These are phyloP conservation scores for Lactifluus echinatus DNA, from an alignment of 768 basidiomycete genomes.

Conservation along the genomic window DNA sequence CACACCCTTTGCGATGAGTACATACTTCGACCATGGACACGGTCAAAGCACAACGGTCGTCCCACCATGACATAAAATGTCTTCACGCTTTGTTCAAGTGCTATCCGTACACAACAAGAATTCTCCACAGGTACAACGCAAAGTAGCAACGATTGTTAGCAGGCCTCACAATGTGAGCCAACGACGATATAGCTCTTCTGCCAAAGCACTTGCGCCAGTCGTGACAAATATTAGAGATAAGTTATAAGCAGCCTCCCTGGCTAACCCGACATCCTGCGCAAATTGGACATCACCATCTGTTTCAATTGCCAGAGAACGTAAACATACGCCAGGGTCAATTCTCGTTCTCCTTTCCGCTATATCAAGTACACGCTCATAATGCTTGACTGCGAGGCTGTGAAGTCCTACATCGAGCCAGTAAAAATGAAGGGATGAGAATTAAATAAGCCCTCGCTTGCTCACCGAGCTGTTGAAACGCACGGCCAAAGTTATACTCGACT, in stretches of 20 bases:
- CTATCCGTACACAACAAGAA: too few species aligned
- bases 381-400: constrained; percentile 69
- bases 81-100: not conserved
- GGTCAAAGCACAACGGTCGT: not conserved
- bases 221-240: constrained; percentile 73
- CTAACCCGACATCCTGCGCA: constrained; percentile 42
- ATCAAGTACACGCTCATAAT: constrained; percentile 73
- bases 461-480: constrained; percentile 93
- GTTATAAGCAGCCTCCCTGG: constrained; percentile 81
- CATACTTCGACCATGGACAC: constrained; percentile 14
- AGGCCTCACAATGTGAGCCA: constrained; percentile 63
- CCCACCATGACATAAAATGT: not conserved
- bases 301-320: not conserved
- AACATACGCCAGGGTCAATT: constrained; percentile 28
- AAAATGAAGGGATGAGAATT: not conserved
- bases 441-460: constrained; percentile 20
- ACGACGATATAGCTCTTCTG: constrained; percentile 58
- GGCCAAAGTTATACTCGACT: constrained; percentile 88
- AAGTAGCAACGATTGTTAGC: not conserved
- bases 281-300: not conserved
- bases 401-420: constrained; percentile 45
- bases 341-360: constrained; percentile 41
- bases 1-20: constrained; percentile 13
- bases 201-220: constrained; percentile 66
- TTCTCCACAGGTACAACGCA: not conserved